Base-by-base conservation (phyloP, 2,329 filamentous ascomycete genomes). In the Venturia nashicola region DNA sequence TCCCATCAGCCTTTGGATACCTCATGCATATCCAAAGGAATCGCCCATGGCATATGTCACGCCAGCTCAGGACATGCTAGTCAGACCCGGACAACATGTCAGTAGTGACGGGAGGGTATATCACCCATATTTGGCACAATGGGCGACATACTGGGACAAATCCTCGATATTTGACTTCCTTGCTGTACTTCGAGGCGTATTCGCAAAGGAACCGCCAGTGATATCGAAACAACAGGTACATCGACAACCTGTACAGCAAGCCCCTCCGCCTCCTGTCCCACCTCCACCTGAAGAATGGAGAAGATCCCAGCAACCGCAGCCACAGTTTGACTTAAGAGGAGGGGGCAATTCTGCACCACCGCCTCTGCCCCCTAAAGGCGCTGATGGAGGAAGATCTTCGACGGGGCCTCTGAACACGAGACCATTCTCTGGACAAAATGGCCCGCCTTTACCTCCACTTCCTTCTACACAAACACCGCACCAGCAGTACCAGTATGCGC, bases 161-260 rank as follows among this genome's bases (percentile, higher is more conserved):
- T 95, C 90, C 0, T 92, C 86, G 40, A 78, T 97, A 2, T 78
- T 88, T 51, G 91, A 96, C 71, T 90, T 97, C 65, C 77, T 97
- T 2, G 85, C 84, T 18, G 88, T 96, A 36, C 77, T 99, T 3
- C 84, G 88, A 68, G 90, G 94, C 63, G 81, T 97, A 27, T 99
- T 99, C 72, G 88, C 91, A 44, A 96, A 95, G 76, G 94, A 99
- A 71, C 94, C 94, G 9, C 94, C 94, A 0, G 90, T 97, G 4
- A 86, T 94, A 66, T 86, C 91, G 42, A 86, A 86, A 70, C 78
- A 80, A 68, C 77, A 77, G 63, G 72, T 64, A 66, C 69, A 65
- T 69, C 61, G 32, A 65, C 72, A 75, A 67, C 68, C 75, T 14
- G 68, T 69, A 44, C 66, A 67, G n/a, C 85, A 86, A 60, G 39